A percentile compares a stretch with the other conserved stretches of the same genome.
phyloP scores from a whole-genome alignment of 495 filamentous ascomycete genomes.

The Neurospora africana region DNA sequence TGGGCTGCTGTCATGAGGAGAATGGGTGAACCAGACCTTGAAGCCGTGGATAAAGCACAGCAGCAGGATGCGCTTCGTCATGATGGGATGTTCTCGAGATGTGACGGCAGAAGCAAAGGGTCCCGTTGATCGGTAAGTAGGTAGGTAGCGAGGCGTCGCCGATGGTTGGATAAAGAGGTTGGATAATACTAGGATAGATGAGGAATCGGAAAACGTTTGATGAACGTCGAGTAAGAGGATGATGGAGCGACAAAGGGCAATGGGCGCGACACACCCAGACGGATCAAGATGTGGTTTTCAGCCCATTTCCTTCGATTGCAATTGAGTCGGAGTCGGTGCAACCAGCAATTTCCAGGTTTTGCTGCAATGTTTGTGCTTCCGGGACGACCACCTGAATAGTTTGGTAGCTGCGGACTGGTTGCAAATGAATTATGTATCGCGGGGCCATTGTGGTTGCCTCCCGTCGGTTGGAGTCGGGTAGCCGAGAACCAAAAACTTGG shows the following conservation, averaged over 20 bases:
- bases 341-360: neutral
- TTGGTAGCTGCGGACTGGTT: neutral
- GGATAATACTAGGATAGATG: neutral
- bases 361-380: neutral
- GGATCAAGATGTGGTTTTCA: neutral
- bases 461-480: too few species aligned
- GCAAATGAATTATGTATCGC: neutral
- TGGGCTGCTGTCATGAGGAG: neutral
- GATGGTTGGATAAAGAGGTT: neutral
- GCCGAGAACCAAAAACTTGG: too few species aligned
- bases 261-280: neutral
- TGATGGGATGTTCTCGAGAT: slow-evolving; percentile 1
- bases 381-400: neutral
- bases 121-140: neutral
- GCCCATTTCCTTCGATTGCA: neutral
- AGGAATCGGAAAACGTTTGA: neutral
- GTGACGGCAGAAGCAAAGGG: neutral
- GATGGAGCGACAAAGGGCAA: neutral
- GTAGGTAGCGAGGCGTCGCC: neutral
- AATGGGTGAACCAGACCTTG: slow-evolving; percentile 49
- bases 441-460: neutral
- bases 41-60: slow-evolving; percentile 93
- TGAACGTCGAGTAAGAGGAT: neutral
- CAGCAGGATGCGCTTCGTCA: slow-evolving; percentile 70
- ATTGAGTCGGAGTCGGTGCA: neutral